Base-by-base conservation (phyloP, 495 filamentous ascomycete species). In the Tuber umbilicatum region DNA sequence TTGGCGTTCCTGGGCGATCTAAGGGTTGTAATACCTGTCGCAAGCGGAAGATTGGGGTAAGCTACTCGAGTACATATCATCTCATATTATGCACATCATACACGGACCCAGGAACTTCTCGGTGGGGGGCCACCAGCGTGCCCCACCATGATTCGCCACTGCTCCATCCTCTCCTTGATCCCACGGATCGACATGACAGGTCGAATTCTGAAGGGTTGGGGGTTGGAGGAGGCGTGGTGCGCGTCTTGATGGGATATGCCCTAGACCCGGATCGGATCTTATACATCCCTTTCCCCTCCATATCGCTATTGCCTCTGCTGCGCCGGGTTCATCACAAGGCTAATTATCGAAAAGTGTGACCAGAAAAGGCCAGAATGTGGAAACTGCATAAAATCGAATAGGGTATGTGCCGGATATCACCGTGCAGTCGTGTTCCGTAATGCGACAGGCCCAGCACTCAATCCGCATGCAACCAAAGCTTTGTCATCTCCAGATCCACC, bases 1-100 rank as follows among this genome's bases (percentile, higher is more conserved):
- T 64, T 64, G 55, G 55, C 55, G 55, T 64, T 27, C 55, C 55
- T 64, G 55, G 55, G 55, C 55, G 55, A 35, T 64, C 55, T 27
- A 64, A 64, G 31, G 55, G 55, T 16, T 64, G 55, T 35, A 64
- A 64, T 64, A 64, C 55, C 55, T 64, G 55, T 35, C 55, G 55
- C 55, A 64, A 35, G 27, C 55, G 55, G 14, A 64, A 64, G 55
- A 64, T 64, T 64, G 27, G 55, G 55, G 55, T 64, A 35, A 64
- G 55, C 55, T 35, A n/a, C n/a, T n/a, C n/a, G n/a, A n/a, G n/a
- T n/a, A 17, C 27, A 17, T 17, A 64, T 35, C 55, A 64, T 64
- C 55, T 64, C 55, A n/a, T 14, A 10, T 60, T 14, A 12, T 55
- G 47, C 27, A 35, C 31, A 27, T 50, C 55, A 64, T 64, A 17